phyloP scores from a whole-genome alignment of 164 flowering plant genomes.

The Magnolia changhungtana region DNA sequence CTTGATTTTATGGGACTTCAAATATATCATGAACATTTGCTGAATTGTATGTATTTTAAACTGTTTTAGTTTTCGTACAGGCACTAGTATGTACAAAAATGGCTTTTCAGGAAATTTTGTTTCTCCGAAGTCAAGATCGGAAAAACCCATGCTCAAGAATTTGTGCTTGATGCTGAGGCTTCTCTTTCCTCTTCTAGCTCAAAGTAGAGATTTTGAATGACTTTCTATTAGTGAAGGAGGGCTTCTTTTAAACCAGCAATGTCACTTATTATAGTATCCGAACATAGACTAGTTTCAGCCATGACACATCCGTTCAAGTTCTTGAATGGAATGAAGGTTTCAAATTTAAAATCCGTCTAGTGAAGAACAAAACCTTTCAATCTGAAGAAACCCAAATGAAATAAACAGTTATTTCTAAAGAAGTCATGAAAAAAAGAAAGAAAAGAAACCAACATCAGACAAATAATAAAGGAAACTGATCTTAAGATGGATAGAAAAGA shows the following conservation, averaged over 20 bases:
- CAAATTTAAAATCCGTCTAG: not conserved
- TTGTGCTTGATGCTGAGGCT: constrained; percentile 57
- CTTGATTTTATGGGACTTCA: constrained; percentile 57
- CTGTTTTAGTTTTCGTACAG: constrained; percentile 15
- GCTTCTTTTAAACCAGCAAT: constrained; percentile 53
- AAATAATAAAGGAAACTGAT: not conserved
- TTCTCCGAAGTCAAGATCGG: constrained; percentile 39
- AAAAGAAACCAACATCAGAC: not conserved
- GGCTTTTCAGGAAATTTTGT: constrained; percentile 29
- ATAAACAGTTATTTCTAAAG: not conserved
- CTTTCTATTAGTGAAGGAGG: constrained; percentile 57
- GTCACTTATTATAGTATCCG: constrained; percentile 28
- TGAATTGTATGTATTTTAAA: constrained; percentile 13
- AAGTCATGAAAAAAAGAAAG: not conserved
- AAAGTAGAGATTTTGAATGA: constrained; percentile 57
- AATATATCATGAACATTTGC: constrained; percentile 51
- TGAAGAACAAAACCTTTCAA: not conserved
- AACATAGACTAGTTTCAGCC: constrained; percentile 22
- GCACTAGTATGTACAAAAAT: constrained; percentile 1
- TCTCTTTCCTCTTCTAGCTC: constrained; percentile 90
- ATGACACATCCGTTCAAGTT: constrained; percentile 13
- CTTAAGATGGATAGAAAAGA: not conserved
- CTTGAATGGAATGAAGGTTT: not conserved
- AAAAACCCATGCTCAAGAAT: constrained; percentile 56
- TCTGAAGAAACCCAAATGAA: constrained; percentile 1